These are phyloP conservation scores for Planoprotostelium fungivorum DNA, from an alignment of 78 protist genomes.

Conservation along the genomic window DNA sequence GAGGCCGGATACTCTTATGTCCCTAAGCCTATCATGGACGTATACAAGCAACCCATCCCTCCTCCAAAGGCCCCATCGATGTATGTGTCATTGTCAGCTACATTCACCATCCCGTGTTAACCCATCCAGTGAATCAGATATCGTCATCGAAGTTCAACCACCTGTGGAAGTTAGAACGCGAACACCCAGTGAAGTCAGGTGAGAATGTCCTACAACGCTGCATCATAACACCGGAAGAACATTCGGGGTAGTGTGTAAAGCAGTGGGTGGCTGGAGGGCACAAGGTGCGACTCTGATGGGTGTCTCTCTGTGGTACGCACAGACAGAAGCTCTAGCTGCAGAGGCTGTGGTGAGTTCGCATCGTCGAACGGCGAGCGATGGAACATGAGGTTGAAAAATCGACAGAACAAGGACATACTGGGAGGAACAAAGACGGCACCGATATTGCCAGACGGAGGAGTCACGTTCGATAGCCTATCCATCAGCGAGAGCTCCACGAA, in stretches of 20 bases:
- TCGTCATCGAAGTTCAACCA: background rate
- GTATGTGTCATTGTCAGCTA: background rate
- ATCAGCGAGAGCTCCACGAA: slow-evolving; percentile 60
- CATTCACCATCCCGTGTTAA: background rate
- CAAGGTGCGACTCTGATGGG: background rate
- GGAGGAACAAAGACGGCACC: slow-evolving; percentile 53
- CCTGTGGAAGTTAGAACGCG: slow-evolving; percentile 8
- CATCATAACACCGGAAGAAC: background rate
- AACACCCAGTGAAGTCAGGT: slow-evolving; percentile 11
- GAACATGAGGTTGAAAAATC: too few species aligned
- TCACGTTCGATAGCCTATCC: slow-evolving; percentile 47
- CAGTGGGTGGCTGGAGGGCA: background rate
- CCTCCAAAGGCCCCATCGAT: background rate
- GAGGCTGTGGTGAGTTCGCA: background rate
- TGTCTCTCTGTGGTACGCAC: background rate
- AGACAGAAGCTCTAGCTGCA: background rate
- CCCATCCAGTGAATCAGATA: background rate
- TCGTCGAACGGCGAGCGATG: too few species aligned
- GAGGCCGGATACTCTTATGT: background rate
- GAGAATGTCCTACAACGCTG: background rate
- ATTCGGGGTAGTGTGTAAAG: background rate
- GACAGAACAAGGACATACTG: slow-evolving; percentile 17
- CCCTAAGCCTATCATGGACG: background rate
- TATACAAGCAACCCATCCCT: background rate
- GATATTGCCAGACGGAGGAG: slow-evolving; percentile 46